A percentile compares a stretch with the other conserved stretches of the same genome.
These are phyloP conservation scores for Carex kokanica DNA, from an alignment of 176 grass and related monocot genomes.

Conservation along the genomic window DNA sequence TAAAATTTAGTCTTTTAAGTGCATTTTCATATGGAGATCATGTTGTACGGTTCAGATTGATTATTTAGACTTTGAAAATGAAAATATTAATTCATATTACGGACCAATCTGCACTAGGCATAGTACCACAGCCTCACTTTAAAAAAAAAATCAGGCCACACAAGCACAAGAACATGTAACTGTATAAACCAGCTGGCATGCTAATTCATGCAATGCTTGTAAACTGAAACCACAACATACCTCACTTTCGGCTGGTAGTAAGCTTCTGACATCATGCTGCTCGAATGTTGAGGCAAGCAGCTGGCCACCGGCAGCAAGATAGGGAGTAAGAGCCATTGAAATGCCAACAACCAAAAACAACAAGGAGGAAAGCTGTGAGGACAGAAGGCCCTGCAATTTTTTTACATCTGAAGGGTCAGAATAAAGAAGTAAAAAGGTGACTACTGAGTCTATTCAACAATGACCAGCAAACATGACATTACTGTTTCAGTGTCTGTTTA, in stretches of 20 bases:
- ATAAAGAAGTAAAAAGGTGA: not conserved
- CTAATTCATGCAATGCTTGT: not conserved
- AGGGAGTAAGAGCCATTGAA: slow-evolving; percentile 98
- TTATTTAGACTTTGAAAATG: not conserved
- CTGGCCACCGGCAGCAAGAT: slow-evolving; percentile 87
- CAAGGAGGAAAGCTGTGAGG: slow-evolving; percentile 78
- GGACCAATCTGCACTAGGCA: not conserved
- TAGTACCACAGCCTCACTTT: too few relatives aligned
- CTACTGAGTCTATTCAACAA: not conserved
- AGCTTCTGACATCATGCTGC: slow-evolving; percentile 96
- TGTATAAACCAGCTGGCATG: not conserved
- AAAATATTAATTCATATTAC: not conserved
- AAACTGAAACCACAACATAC: slow-evolving; percentile 39
- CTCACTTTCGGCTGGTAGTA: slow-evolving; percentile 96
- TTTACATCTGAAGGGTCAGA: slow-evolving; percentile 5
- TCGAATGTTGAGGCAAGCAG: slow-evolving; percentile 93
- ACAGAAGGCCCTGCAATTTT: slow-evolving; percentile 72
- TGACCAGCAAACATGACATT: not conserved
- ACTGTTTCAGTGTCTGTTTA: not conserved
- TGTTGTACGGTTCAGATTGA: too few relatives aligned
- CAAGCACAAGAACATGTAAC: not conserved
- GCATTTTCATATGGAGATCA: not conserved
- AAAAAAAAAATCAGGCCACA: not conserved
- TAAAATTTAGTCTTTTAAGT: too few relatives aligned
- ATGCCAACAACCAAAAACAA: slow-evolving; percentile 95